phyloP scores from a whole-genome alignment of 192 early-diverging fungal species.

The Jimgerdemannia lactiflua region DNA sequence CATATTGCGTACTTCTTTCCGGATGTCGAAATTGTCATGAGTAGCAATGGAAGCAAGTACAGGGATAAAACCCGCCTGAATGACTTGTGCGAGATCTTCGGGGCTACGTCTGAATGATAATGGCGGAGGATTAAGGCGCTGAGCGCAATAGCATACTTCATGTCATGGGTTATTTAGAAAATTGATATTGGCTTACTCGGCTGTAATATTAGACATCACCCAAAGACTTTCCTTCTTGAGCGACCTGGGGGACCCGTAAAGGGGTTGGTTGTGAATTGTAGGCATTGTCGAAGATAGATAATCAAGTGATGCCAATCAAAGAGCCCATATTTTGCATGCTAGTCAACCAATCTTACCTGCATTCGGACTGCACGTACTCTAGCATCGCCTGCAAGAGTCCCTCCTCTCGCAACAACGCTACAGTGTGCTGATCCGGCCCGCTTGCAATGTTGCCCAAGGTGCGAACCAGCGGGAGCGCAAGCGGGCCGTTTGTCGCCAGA shows the following conservation, averaged over 20 bases:
- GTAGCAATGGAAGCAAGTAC: slow-evolving; percentile 54
- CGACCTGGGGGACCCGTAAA: slow-evolving; percentile 29
- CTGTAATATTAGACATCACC: slow-evolving; percentile 70
- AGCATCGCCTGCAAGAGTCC: slow-evolving; percentile 49
- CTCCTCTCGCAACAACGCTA: slow-evolving; percentile 36
- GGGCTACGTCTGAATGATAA: slow-evolving; percentile 8
- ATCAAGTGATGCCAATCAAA: background rate
- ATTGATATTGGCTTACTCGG: slow-evolving; percentile 25
- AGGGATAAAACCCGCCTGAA: slow-evolving; percentile 47
- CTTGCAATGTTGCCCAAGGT: slow-evolving; percentile 68
- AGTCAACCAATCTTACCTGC: slow-evolving; percentile 31
- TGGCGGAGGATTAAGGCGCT: background rate
- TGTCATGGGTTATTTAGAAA: background rate
- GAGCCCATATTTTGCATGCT: too few relatives aligned
- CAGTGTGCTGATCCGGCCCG: slow-evolving; percentile 57
- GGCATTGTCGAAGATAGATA: background rate
- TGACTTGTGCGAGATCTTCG: slow-evolving; percentile 45
- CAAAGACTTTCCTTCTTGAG: slow-evolving; percentile 72
- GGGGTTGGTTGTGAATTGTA: slow-evolving; percentile 2
- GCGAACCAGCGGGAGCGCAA: slow-evolving; percentile 57
- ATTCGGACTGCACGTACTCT: slow-evolving; percentile 42
- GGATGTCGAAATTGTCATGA: slow-evolving; percentile 63
- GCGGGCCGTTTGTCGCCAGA: slow-evolving; percentile 29
- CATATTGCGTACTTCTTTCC: slow-evolving; percentile 48
- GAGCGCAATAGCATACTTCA: slow-evolving; percentile 3